Base-by-base conservation (phyloP, 768 basidiomycete genomes). In the Rhizopogon rudus region DNA sequence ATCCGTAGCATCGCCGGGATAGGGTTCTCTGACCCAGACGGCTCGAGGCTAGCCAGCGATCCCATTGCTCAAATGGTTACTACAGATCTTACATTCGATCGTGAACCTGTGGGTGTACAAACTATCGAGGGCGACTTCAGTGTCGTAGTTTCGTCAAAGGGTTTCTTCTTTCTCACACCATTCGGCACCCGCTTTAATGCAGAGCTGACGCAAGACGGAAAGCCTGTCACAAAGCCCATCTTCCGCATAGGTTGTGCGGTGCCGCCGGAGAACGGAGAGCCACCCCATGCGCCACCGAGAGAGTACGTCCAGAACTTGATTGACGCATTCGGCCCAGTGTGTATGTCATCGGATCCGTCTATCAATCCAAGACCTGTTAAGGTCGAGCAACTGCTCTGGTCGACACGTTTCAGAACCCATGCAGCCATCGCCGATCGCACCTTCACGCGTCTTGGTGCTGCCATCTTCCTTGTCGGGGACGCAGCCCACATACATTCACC, bases 401-500 rank as follows among this genome's bases (percentile, higher is more conserved):
- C 75, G 17, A 72, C 73, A 25, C 66, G 75, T 51, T 79, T 76
- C 66, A 67, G 71, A 57, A 73, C 71, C 20, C 73, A 71, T 58
- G 70, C 71, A 28, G 75, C 76, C 49, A 66, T 75, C 44, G 77
- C 75, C 7, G 73, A 73, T 25, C 61, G 60, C 31, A 72, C 69
- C 56, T 68, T 74, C 54, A 55, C 67, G 35, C 67, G 62, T 37
- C 55, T 68, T 14, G 61, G 60, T 3, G 54, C 43, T 14, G 41
- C 37, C 12, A 20, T 54, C 20, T 31, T 54, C 17, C 49, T 77
- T 43, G 46, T 73, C 13, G 74, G 74, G 14, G 76, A 76, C 59
- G 77, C 78, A 7, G 77, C 77, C 37, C 79, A 81, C 61, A 75
- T 81, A 44, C 81, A 81, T 54, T 77, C 80, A 0, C 81, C 81